Evolutionary conservation across 2,329 filamentous ascomycete species (phyloP).

Genomic region (Cercospora janseana): DNA sequence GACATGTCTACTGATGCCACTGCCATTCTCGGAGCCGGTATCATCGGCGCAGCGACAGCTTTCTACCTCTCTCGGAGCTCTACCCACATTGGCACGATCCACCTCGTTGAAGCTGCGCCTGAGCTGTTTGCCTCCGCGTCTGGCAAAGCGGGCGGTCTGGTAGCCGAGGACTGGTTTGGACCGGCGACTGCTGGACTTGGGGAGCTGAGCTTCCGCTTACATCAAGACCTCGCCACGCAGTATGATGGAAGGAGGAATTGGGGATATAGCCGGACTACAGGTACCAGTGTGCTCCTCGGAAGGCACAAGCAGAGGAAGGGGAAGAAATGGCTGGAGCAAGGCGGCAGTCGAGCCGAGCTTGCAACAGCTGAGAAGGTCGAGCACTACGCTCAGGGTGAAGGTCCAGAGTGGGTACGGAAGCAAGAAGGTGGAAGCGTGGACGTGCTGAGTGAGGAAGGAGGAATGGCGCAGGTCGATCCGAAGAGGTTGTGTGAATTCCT

Average conservation of each 20-base stretch:
- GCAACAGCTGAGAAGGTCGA: conserved; percentile 41
- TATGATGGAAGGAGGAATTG: conserved; percentile 58
- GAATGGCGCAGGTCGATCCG: conserved; percentile 68
- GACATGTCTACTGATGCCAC: conserved; percentile 40
- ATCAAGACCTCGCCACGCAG: conserved; percentile 61
- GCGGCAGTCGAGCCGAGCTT: conserved; percentile 60
- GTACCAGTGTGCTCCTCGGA: conserved; percentile 53
- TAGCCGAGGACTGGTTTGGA: conserved; percentile 64
- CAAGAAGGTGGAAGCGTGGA: conserved; percentile 57
- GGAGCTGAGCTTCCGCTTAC: conserved; percentile 66
- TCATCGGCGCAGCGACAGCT: conserved; percentile 69
- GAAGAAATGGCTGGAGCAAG: conserved; percentile 64
- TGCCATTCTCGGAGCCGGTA: conserved; percentile 67
- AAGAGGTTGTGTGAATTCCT: conserved; percentile 65
- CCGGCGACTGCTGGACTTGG: conserved; percentile 55
- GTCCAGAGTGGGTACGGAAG: conserved; percentile 60
- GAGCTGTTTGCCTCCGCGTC: conserved; percentile 71
- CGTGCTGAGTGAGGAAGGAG: conserved; percentile 59
- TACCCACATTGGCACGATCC: conserved; percentile 43
- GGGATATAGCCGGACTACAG: conserved; percentile 60
- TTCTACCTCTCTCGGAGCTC: conserved; percentile 61
- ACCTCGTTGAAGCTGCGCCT: conserved; percentile 57
- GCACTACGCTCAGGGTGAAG: conserved; percentile 34
- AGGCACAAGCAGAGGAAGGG: conserved; percentile 27
- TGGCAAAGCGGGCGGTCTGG: conserved; percentile 70